Evolutionary conservation across 2,329 filamentous ascomycete species (phyloP).

Genomic region (Alternaria sp.): DNA sequence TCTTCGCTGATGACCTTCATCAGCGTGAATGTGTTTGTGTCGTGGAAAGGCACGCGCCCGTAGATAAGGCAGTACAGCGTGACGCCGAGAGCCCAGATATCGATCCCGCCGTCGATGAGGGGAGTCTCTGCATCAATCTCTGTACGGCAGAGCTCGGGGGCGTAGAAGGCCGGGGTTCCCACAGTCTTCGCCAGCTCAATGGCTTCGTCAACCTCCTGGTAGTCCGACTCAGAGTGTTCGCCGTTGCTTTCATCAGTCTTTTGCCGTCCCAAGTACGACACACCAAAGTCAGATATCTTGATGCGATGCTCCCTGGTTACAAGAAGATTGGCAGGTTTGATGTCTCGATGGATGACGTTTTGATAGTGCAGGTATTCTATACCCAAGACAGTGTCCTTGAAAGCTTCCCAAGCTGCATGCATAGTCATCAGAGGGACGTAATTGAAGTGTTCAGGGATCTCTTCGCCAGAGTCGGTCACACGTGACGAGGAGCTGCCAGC

Average conservation of each 20-base stretch:
- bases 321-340: constrained; percentile 78
- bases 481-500: constrained; percentile 74
- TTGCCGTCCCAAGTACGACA: constrained; percentile 93
- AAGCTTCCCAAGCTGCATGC: constrained; percentile 79
- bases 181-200: constrained; percentile 98
- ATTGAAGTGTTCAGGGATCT: constrained; percentile 84
- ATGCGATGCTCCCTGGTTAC: constrained; percentile 84
- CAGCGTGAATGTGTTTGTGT: constrained; percentile 89
- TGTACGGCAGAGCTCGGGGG: constrained; percentile 92
- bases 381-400: constrained; percentile 90
- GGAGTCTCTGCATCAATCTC: constrained; percentile 71
- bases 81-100: constrained; percentile 96
- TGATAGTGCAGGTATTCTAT: constrained; percentile 80
- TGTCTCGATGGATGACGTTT: constrained; percentile 59
- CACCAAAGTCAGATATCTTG: constrained; percentile 98
- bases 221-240: constrained; percentile 78
- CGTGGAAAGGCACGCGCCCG: constrained; percentile 90
- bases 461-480: constrained; percentile 50
- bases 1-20: constrained; percentile 91
- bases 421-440: constrained; percentile 94
- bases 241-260: constrained; percentile 80
- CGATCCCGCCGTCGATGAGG: constrained; percentile 89
- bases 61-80: constrained; percentile 96
- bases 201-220: constrained; percentile 87
- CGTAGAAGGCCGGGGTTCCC: constrained; percentile 96